phyloP scores from a whole-genome alignment of 1,284 basidiomycete species.

The Ustilago bromivora region DNA sequence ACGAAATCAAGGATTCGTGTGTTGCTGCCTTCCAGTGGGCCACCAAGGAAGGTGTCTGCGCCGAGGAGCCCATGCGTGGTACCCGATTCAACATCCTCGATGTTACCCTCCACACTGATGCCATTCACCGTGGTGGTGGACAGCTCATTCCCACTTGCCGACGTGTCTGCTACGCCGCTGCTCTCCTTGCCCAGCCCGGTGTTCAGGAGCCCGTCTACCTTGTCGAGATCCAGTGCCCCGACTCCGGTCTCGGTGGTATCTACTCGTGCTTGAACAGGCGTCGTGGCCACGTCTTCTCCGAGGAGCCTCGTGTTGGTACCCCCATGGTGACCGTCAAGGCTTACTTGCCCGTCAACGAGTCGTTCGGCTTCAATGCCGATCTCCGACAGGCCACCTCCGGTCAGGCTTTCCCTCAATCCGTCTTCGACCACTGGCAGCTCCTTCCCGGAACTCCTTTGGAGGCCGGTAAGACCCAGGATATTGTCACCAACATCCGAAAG shows the following conservation, averaged over 20 bases:
- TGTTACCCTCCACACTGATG: conserved; percentile 97
- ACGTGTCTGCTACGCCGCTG: conserved; percentile 95
- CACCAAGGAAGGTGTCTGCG: conserved; percentile 84
- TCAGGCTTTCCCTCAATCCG: conserved; percentile 97
- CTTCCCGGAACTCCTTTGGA: conserved; percentile 78
- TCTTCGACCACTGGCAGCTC: conserved; percentile 79
- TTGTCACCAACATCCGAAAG: conserved; percentile 84
- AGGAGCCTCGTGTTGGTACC: conserved; percentile 96
- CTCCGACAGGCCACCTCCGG: conserved; percentile 92
- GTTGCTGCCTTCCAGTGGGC: conserved; percentile 99
- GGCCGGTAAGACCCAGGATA: conserved; percentile 85
- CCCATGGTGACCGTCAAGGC: conserved; percentile 99
- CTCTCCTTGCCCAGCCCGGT: conserved; percentile 88
- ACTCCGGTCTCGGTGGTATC: conserved; percentile 97
- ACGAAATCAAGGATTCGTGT: conserved; percentile 99
- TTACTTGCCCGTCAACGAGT: conserved; percentile 95
- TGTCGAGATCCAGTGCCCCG: conserved; percentile 98
- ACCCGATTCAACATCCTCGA: conserved; percentile 95
- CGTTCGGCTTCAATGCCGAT: conserved; percentile 98
- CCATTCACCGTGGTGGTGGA: conserved; percentile 99
- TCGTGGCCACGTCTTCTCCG: conserved; percentile 97
- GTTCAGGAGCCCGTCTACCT: conserved; percentile 98
- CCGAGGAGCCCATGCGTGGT: conserved; percentile 99
- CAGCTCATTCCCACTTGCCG: conserved; percentile 96
- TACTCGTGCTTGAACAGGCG: conserved; percentile 94